phyloP scores from a whole-genome alignment of 768 basidiomycete species.

The Omphalotus guepiniiformis region DNA sequence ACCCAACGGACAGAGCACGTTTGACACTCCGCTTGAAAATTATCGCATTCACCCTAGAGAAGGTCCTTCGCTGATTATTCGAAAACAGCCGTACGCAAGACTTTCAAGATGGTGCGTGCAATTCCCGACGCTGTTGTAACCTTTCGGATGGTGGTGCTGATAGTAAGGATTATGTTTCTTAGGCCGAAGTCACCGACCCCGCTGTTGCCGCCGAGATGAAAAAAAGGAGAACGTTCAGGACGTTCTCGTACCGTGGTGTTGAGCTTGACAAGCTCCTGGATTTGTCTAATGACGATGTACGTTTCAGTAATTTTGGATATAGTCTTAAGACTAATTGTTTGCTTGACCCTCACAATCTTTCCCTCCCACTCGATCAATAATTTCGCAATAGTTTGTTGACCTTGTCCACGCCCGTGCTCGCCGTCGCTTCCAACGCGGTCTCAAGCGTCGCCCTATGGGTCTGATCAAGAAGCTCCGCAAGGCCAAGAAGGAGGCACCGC shows the following conservation, averaged over 20 bases:
- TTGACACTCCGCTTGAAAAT: background rate
- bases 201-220: slow-evolving; percentile 93
- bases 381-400: slow-evolving; percentile 32
- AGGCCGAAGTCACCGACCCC: slow-evolving; percentile 95
- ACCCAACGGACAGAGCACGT: no score
- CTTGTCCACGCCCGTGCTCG: slow-evolving; percentile 98
- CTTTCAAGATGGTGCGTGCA: slow-evolving; percentile 23
- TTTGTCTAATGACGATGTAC: slow-evolving; percentile 90
- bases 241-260: slow-evolving; percentile 97
- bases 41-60: background rate
- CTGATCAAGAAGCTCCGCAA: slow-evolving; percentile 99
- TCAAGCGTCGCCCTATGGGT: slow-evolving; percentile 97
- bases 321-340: background rate
- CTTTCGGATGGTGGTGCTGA: background rate
- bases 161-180: background rate
- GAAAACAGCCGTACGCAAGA: background rate
- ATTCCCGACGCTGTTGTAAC: background rate
- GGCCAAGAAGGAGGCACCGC: slow-evolving; percentile 98
- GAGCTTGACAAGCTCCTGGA: slow-evolving; percentile 99
- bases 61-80: background rate
- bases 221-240: slow-evolving; percentile 98
- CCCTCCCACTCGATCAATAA: background rate
- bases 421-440: slow-evolving; percentile 97
- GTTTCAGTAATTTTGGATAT: slow-evolving; percentile 24
- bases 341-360: background rate